Evolutionary conservation across 192 early-diverging fungal genomes (phyloP), one percentile per base, ranked within the genome.

Genomic region (Dimargaris xerosporica): DNA sequence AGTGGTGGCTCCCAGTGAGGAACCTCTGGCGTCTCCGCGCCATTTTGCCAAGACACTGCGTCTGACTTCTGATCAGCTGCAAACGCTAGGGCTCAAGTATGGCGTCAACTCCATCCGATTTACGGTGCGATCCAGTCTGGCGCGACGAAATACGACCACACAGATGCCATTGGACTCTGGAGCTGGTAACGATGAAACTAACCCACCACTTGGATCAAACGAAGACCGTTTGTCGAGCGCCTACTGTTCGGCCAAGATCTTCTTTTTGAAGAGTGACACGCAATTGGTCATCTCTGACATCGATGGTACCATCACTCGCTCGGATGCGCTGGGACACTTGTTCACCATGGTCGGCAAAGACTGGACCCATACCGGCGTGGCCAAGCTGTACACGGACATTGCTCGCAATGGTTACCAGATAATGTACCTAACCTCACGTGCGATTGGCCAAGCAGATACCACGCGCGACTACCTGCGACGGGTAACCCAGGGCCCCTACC

Each of bases 281-380:
- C 77, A 86, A 41, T 82, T 98, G 21, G 94, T 98, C 4, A 96
- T 98, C 66, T 95, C 92, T 0, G 96, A 98, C 67, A 92, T 98
- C 59, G 96, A 98, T 70, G 96, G 96, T 5, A 98, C 96, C 5
- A 98, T 98, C 64, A 98, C 96, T 46, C 96, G 96, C 75, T 95
- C 92, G 0, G 96, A 98, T 68, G 91, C 86, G 3, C 73, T 98
- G 50, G 96, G 96, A 6, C 96, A 98, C 65, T 77, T 98, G 15
- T 94, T 94, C 72, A 91, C 93, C 43, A 94, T 94, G 87, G 87
- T 96, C 26, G 96, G 96, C 46, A 85, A 83, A 71, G 96, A 98
- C 71, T 98, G 96, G 96, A 98, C 94, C 1, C 96, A 98, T 71
- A 79, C 78, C 15, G 96, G 96, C 39, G 91, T 98, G 23, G 96